Conservation (phyloP, 495 filamentous ascomycete species). For the Aspergillus mulundensis region DNA sequence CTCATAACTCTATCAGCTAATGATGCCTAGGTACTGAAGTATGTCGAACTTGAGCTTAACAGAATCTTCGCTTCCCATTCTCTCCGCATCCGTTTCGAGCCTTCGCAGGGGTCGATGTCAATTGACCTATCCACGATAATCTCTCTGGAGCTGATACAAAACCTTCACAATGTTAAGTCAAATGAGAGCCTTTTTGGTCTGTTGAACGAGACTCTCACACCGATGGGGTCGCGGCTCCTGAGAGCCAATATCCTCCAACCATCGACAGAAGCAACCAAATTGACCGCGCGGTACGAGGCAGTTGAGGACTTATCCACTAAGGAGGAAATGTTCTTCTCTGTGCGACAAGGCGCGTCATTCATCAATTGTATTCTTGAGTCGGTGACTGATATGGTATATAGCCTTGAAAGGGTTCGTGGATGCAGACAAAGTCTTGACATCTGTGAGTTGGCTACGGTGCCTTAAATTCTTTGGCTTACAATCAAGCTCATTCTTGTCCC, state of each 20-base stretch:
- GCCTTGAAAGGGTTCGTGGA: conserved; percentile 69
- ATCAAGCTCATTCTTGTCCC: conserved; percentile 63
- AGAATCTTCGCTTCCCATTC: conserved; percentile 69
- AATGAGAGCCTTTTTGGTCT: conserved; percentile 78
- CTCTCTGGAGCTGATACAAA: conserved; percentile 86
- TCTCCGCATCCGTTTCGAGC: conserved; percentile 78
- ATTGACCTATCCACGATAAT: conserved; percentile 83
- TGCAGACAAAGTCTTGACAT: conserved; percentile 36
- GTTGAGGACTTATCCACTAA: conserved; percentile 78
- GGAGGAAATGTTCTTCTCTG: conserved; percentile 80
- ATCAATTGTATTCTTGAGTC: not conserved
- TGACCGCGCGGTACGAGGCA: conserved; percentile 71
- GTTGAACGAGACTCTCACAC: conserved; percentile 78
- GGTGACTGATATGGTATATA: conserved; percentile 20
- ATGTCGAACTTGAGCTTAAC: conserved; percentile 64
- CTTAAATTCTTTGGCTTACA: conserved; percentile 21
- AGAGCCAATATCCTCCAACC: conserved; percentile 84
- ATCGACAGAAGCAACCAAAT: conserved; percentile 62
- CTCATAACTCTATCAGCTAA: not conserved
- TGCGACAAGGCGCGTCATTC: conserved; percentile 54
- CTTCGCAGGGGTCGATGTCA: conserved; percentile 92
- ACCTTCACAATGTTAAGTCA: conserved; percentile 68
- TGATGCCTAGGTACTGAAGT: conserved; percentile 66
- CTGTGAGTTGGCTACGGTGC: conserved; percentile 18
- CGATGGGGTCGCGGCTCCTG: conserved; percentile 80